A percentile compares a stretch with the other conserved stretches of the same genome.
These are phyloP conservation scores for Wallacemonas sp. DNA, from an alignment of 208 protist species.

Conservation along the genomic window DNA sequence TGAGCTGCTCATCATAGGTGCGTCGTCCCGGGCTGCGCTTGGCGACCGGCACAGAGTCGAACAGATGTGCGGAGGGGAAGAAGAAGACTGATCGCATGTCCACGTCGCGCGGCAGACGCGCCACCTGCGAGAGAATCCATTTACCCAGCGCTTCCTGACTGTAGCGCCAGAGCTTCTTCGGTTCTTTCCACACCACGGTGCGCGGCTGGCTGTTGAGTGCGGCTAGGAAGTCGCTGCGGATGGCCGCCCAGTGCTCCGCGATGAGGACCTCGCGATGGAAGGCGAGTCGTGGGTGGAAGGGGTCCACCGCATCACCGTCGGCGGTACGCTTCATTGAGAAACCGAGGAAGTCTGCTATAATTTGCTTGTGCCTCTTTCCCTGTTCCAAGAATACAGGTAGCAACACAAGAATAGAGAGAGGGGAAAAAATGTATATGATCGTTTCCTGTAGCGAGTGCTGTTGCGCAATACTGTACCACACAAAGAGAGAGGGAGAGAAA, in stretches of 20 bases:
- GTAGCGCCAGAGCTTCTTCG: constrained; percentile 84
- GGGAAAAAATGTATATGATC: no score
- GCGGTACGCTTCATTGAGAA: constrained; percentile 56
- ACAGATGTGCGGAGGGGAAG: constrained; percentile 9
- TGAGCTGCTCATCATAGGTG: constrained; percentile 82
- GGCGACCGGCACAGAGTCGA: constrained; percentile 7
- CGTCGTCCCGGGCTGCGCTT: not conserved
- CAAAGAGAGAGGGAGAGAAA: not conserved
- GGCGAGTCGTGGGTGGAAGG: constrained; percentile 52
- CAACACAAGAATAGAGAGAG: no score
- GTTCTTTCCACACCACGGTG: constrained; percentile 57
- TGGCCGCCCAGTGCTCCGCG: constrained; percentile 60
- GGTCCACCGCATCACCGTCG: constrained; percentile 32
- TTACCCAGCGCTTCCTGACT: constrained; percentile 86
- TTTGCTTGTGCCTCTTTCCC: not conserved
- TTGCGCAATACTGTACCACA: not conserved
- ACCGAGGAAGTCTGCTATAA: not conserved
- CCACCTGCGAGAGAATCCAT: constrained; percentile 86
- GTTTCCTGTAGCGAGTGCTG: no score
- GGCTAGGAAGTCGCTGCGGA: constrained; percentile 71
- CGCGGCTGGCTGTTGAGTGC: constrained; percentile 27
- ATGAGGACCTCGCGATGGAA: constrained; percentile 87
- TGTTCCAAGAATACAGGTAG: constrained; percentile 2
- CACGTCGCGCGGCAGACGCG: constrained; percentile 33
- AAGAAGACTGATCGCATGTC: constrained; percentile 18